Evolutionary conservation across 306 rosid genomes (phyloP), one percentile per base, ranked within the genome.

Genomic region (Cotoneaster glaucophyllus): DNA sequence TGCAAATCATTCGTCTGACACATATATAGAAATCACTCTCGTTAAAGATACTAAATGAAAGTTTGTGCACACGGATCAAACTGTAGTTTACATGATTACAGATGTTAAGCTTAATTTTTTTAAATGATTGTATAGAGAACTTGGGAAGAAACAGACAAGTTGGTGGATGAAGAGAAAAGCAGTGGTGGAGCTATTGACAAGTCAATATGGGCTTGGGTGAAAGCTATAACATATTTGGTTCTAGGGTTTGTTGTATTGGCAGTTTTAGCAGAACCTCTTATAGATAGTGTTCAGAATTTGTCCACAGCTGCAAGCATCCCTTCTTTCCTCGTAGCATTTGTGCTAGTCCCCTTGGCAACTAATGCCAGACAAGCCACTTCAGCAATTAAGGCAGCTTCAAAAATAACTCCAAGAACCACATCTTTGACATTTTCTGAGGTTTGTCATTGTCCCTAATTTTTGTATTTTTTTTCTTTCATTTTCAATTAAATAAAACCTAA

Each of bases 371-470:
- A 81, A 77, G 88, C 95, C 58, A 64, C 81, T 25, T 79, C 91
- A 62, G 90, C 95, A n/a, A 85, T 90, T 45, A 79, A 73, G 41
- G 84, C 82, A 75, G 88, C 88, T 67, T 79, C 86, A 54, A 87
- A 71, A 22, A 83, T 86, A 77, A 85, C 82, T 64, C 83, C 81
- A 41, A 77, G 80, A 56, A 90, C 87, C 53, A 85, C 92, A 41
- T 83, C 86, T 74, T 82, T 87, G 13, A 87, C 91, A 45, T 79
- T 87, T 45, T 87, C 86, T 44, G 95, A 90, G 92, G 92, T 87
- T 68, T 74, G 82, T 74, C 72, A 8, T 28, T 17, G 19, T 59
- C 8, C 53, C 70, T 34, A 37, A 31, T 65, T 4, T 64, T 5
- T 41, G 52, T 6, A 0, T n/a, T n/a, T 68, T 7, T 72, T 48